phyloP scores from a whole-genome alignment of 495 filamentous ascomycete species.

The Podospora appendiculata region DNA sequence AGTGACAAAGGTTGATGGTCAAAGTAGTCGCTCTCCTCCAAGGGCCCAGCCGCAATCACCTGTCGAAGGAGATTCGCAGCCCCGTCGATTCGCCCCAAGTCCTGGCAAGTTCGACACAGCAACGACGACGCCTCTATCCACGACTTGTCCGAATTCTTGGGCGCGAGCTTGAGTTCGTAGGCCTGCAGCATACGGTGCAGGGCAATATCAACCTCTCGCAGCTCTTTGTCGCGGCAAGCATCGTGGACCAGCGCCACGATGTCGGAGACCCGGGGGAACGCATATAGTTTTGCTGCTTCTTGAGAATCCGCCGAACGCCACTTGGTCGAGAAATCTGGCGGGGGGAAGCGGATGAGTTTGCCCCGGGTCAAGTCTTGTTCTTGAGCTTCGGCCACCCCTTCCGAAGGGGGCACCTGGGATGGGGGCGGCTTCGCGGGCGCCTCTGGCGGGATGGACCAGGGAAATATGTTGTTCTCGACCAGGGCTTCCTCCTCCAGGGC shows the following conservation, averaged over 20 bases:
- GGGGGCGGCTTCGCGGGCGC: too few relatives aligned
- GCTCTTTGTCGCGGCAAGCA: conserved; percentile 11
- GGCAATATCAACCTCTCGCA: conserved; percentile 11
- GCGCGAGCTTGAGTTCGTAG: conserved; percentile 10
- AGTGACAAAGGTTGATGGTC: conserved; percentile 24
- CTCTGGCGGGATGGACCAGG: background rate
- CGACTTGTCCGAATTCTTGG: conserved; percentile 7
- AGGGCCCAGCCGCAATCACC: conserved; percentile 15
- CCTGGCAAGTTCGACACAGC: conserved; percentile 29
- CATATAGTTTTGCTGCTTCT: background rate
- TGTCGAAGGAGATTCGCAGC: conserved; percentile 22
- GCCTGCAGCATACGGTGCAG: conserved; percentile 13
- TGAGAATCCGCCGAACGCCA: background rate
- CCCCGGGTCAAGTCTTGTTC: background rate
- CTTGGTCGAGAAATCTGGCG: background rate
- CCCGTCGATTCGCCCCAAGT: conserved; percentile 17
- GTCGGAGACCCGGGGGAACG: conserved; percentile 5
- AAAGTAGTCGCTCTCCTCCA: conserved; percentile 28
- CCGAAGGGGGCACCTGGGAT: background rate
- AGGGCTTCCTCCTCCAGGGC: conserved; percentile 38
- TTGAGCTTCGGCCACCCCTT: background rate
- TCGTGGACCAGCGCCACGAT: conserved; percentile 11
- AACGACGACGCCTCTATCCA: conserved; percentile 27
- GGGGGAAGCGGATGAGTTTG: background rate
- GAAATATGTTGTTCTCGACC: conserved; percentile 5